Conservation (phyloP, 768 basidiomycete species). For the Tylopilus rubrobrunneus region DNA sequence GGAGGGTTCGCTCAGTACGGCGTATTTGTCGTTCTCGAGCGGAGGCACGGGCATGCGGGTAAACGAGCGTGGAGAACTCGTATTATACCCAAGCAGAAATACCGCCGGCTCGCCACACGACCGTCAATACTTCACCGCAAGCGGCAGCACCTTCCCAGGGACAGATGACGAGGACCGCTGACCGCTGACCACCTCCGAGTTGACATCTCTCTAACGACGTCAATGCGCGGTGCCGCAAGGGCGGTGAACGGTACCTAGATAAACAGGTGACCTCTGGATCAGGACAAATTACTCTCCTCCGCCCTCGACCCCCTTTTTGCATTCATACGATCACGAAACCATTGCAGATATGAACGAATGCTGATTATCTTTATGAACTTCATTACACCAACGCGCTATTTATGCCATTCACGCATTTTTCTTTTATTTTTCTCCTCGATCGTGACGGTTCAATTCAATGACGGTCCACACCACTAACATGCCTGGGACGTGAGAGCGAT, state of each 20-base stretch:
- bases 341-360: constrained; percentile 5
- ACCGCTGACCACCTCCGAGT: not conserved
- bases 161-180: constrained; percentile 6
- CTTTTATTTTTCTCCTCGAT: not conserved
- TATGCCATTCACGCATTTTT: constrained; percentile 21
- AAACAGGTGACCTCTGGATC: not conserved
- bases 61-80: constrained; percentile 29
- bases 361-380: constrained; percentile 27
- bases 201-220: not conserved
- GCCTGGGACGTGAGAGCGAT: constrained; percentile 7
- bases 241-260: not conserved
- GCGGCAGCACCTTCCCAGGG: constrained; percentile 10
- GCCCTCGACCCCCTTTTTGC: not conserved
- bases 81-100: constrained; percentile 2
- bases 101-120: constrained; percentile 9
- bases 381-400: constrained; percentile 16
- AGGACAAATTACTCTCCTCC: not conserved
- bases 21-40: constrained; percentile 26
- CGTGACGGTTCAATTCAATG: not conserved
- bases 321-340: constrained; percentile 8
- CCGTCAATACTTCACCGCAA: constrained; percentile 16
- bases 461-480: not conserved
- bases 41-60: constrained; percentile 17
- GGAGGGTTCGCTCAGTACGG: constrained; percentile 20
- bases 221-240: not conserved